phyloP scores from a whole-genome alignment of 345 rosid genomes.

The Firmiana major region DNA sequence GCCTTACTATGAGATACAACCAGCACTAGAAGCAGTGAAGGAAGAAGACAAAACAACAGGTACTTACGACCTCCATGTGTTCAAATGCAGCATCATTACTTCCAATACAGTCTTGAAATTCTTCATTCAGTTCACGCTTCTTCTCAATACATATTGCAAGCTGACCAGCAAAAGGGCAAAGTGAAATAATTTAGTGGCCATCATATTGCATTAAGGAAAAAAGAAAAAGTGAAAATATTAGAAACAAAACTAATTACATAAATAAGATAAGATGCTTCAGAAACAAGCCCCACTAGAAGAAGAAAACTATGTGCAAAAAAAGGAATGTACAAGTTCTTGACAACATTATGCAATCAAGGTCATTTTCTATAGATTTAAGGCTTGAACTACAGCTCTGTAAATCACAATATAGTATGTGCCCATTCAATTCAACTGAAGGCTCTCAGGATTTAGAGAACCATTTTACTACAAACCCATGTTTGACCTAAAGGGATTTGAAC shows the following conservation, averaged over 20 bases:
- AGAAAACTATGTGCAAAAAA: background rate
- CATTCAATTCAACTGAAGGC: background rate
- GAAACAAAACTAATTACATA: background rate
- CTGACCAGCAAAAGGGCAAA: slow-evolving; percentile 39
- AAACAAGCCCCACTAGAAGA: background rate
- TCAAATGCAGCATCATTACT: slow-evolving; percentile 46
- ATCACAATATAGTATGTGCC: background rate
- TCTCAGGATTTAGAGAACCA: background rate
- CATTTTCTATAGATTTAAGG: background rate
- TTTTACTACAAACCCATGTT: background rate
- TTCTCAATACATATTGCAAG: slow-evolving; percentile 92
- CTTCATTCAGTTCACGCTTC: slow-evolving; percentile 80
- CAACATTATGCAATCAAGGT: background rate
- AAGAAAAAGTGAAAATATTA: background rate
- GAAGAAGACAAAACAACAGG: slow-evolving; percentile 20
- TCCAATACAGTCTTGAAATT: slow-evolving; percentile 74
- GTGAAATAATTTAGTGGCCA: slow-evolving; percentile 3
- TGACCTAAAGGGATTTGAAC: background rate
- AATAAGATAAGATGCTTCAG: slow-evolving; percentile 11
- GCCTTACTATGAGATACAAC: slow-evolving; percentile 8
- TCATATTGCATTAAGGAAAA: background rate
- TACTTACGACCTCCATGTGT: slow-evolving; percentile 35
- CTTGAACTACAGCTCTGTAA: background rate
- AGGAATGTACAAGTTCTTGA: background rate
- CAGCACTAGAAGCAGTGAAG: slow-evolving; percentile 14